phyloP scores from a whole-genome alignment of 345 rosid genomes.

The Kandelia obovata region DNA sequence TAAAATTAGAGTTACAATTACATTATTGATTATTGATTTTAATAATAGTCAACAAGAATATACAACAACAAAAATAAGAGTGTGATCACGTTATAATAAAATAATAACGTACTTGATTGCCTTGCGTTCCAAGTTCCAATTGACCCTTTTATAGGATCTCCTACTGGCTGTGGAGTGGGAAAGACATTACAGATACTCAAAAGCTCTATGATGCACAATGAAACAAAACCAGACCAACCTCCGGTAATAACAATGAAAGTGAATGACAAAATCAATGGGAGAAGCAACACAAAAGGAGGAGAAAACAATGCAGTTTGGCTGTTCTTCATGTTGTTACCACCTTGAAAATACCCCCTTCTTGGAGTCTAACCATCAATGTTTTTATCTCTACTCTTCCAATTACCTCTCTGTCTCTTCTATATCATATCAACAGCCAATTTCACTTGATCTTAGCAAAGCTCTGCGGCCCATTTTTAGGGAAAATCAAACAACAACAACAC shows the following conservation, averaged over 20 bases:
- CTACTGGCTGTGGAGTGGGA: no score
- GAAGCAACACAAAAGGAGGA: background rate
- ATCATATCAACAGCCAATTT: background rate
- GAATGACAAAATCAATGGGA: conserved; percentile 21
- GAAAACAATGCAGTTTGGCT: background rate
- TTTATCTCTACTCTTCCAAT: background rate
- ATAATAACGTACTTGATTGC: no score
- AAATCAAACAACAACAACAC: background rate
- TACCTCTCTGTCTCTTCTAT: background rate
- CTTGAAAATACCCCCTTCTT: background rate
- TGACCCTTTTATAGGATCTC: no score
- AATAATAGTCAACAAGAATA: no score
- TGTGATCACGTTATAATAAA: no score
- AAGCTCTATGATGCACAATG: no score
- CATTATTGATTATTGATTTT: no score
- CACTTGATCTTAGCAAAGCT: background rate
- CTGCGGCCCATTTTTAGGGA: conserved; percentile 1
- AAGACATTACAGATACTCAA: no score
- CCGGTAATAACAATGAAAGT: conserved; percentile 28
- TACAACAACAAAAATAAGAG: no score
- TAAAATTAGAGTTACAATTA: no score
- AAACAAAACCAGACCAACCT: no score
- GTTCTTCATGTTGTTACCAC: background rate
- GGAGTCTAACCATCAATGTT: conserved; percentile 6
- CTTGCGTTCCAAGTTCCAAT: no score